Base-by-base conservation (phyloP, 2,329 filamentous ascomycete species). In the Aspergillus bombycis region DNA sequence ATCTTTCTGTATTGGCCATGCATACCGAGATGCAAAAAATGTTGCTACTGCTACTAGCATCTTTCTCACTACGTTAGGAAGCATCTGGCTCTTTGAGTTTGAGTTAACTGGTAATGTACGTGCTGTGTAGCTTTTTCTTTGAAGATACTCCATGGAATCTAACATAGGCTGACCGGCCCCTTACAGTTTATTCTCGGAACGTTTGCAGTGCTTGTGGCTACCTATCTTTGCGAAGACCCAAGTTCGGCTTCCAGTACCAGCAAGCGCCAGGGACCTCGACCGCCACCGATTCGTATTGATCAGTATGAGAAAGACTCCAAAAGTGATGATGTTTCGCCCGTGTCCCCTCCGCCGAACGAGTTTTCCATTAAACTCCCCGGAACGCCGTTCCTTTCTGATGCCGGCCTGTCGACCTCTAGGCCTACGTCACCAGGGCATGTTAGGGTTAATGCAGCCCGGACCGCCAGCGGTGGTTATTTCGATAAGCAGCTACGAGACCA, bases 1-100 rank as follows among this genome's bases (percentile, higher is more conserved):
- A 11, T 91, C 91, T 1, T 84, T 95, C 64, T 92, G 90, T 75
- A 90, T 95, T 76, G 91, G 90, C 66, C 92, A 93, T 74, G 89
- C 91, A 6, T 91, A 95, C 80, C 96, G 95, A 73, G 96, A 96
- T 74, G 90, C 92, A 63, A 96, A 96, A 83, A 97, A 95, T 75
- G 94, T 96, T 79, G 93, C 94, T 5, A 94, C 93, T 6, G 95
- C 92, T 72, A 92, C 96, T 66, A 97, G 93, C 73, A 96, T 98
- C 65, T 83, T 97, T 61, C 81, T 97, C 57, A 96, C 92, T 75
- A 93, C 94, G 67, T 69, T 97, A 16, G 91, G 92, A 58, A 97
- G 93, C 74, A 86, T 96, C 1, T 89, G 88, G 79, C 90, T 97
- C 68, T 97, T 98, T 75, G 86, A 94, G 57, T 92, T 96, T 68